Conservation (phyloP, 2,329 filamentous ascomycete genomes). For the Aspergillus amoenus region DNA sequence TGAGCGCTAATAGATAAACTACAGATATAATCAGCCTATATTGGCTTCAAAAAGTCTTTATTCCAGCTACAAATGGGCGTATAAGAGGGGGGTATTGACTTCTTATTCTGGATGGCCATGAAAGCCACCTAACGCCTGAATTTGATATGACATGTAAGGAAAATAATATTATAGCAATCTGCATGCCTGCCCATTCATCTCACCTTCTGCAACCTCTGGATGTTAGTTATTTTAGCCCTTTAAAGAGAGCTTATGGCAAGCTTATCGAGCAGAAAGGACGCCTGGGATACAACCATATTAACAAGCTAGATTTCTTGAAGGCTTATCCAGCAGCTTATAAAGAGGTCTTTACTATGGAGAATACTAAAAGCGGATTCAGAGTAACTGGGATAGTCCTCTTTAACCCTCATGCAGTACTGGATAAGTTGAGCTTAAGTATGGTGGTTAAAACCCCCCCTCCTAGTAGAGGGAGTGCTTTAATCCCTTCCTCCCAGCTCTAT, state of each 20-base stretch:
- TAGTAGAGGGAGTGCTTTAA: too few relatives aligned
- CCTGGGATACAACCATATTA: constrained; percentile 3
- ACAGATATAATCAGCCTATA: too few relatives aligned
- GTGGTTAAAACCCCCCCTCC: too few relatives aligned
- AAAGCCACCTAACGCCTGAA: too few relatives aligned
- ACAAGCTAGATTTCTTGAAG: constrained; percentile 7
- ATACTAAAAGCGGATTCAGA: constrained; percentile 3
- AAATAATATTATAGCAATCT: too few relatives aligned
- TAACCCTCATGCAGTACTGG: neutral
- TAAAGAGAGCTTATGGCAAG: neutral
- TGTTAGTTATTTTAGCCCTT: neutral
- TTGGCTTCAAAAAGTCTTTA: too few relatives aligned
- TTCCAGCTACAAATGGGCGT: too few relatives aligned
- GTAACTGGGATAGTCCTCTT: neutral
- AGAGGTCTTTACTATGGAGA: neutral
- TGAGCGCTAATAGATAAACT: too few relatives aligned
- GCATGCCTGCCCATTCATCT: neutral
- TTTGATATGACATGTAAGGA: too few relatives aligned
- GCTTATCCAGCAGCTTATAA: neutral
- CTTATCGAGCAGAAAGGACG: neutral
- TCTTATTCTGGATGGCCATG: too few relatives aligned
- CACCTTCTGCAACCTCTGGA: neutral
- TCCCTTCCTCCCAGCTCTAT: too few relatives aligned
- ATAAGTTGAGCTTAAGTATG: neutral
- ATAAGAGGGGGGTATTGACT: too few relatives aligned